Evolutionary conservation across 805 yeast genomes (phyloP).

Genomic region (Starmera caribaea): DNA sequence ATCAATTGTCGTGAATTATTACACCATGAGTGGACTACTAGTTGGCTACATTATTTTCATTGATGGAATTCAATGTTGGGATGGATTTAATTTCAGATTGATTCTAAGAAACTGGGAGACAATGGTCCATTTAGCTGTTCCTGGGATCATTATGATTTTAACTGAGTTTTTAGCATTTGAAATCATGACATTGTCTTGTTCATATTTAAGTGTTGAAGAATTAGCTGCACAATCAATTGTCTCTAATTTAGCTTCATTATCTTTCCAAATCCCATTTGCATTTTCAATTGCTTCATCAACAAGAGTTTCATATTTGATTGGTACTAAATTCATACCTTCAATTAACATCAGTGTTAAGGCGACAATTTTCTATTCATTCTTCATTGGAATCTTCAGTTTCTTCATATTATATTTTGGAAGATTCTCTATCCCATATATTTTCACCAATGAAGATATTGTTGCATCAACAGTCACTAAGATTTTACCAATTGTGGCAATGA

Average conservation of each 20-base stretch:
- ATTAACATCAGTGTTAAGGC: conserved; percentile 33
- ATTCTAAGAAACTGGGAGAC: conserved; percentile 49
- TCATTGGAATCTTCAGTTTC: conserved; percentile 44
- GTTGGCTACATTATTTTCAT: conserved; percentile 25
- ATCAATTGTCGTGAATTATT: conserved; percentile 63
- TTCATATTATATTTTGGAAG: conserved; percentile 36
- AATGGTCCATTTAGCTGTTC: conserved; percentile 51
- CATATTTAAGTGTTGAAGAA: conserved; percentile 35
- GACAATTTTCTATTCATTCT: conserved; percentile 34
- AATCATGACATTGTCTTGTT: conserved; percentile 56
- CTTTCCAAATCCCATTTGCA: conserved; percentile 69
- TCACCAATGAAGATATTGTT: conserved; percentile 55
- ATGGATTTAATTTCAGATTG: conserved; percentile 36
- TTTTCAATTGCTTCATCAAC: conserved; percentile 64
- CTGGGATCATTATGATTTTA: conserved; percentile 68
- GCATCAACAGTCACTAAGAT: conserved; percentile 38
- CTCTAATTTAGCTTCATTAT: conserved; percentile 44
- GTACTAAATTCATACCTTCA: conserved; percentile 39
- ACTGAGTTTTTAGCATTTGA: conserved; percentile 74
- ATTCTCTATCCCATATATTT: conserved; percentile 40
- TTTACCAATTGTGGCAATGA: conserved; percentile 55
- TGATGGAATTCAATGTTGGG: conserved; percentile 68
- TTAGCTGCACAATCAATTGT: conserved; percentile 45
- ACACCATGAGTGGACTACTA: conserved; percentile 40
- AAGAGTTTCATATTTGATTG: conserved; percentile 63